Evolutionary conservation across 495 filamentous ascomycete genomes (phyloP), one percentile per base, ranked within the genome.

Genomic region (Friedmanniomyces endolithicus): DNA sequence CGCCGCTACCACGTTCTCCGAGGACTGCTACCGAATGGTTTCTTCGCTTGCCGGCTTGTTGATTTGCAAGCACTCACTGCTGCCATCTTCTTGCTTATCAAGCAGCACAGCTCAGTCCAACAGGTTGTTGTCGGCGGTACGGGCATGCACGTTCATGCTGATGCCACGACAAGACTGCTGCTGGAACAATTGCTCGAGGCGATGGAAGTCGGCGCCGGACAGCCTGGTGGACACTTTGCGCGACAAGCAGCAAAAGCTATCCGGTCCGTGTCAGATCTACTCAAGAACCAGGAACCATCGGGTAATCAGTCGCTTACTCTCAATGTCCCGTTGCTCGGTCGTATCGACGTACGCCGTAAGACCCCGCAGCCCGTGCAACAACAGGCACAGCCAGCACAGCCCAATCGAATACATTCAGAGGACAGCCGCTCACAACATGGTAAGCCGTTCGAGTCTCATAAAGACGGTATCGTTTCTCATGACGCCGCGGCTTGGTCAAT

Each of bases 51-150:
- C 4, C 51, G 61, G 12, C 44, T 70, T 1, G 33, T 69, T 16
- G 68, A 70, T 51, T 37, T 70, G 6, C 67, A 69, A 33, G 67
- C 61, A 1, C 64, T 70, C 31, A 65, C 63, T 6, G 67, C 67
- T 7, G 58, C 60, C 12, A 55, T 65, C 4, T 46, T 65, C 4
- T 54, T 70, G 12, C 51, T 70, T n/a, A 37, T 25, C 45, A 56
- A 50, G 29, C 47, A 35, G 29, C 47, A 50, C 29, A 6, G 16
- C 12, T 19, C 44, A 20, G 37, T 16, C 4, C 12, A 41, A n/a
- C 6, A 41, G 6, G 37, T 14, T 41, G 44, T 20, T 6, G 44
- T 20, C 2, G 12, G 12, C 19, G n/a, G n/a, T n/a, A 23, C 24
- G 24, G 9, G 20, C 2, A 2, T 27, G 17, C 12, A 23, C 3